These are phyloP conservation scores for Suhomyces bokatorum DNA, from an alignment of 1,139 yeast species.

Conservation along the genomic window DNA sequence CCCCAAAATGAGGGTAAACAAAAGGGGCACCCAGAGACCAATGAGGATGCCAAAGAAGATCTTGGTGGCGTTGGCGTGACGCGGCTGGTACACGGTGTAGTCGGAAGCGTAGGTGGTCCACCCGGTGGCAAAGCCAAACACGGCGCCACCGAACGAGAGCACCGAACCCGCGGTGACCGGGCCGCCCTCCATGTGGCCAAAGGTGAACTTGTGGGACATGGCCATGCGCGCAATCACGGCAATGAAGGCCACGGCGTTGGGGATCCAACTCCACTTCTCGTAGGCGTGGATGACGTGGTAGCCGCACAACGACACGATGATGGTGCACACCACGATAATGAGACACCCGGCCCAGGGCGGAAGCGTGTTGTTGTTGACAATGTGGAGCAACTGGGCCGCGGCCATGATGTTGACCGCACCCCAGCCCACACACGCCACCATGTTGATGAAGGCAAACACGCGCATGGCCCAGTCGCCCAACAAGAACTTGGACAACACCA, in stretches of 20 bases:
- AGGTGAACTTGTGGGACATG: slow-evolving; percentile 59
- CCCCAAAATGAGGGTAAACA: slow-evolving; percentile 77
- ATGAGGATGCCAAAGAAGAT: slow-evolving; percentile 62
- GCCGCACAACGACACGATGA: slow-evolving; percentile 81
- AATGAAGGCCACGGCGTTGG: slow-evolving; percentile 69
- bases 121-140: slow-evolving; percentile 91
- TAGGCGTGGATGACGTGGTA: slow-evolving; percentile 77
- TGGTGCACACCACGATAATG: slow-evolving; percentile 66
- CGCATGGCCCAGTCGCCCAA: slow-evolving; percentile 77
- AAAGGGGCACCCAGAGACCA: slow-evolving; percentile 68
- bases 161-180: slow-evolving; percentile 70
- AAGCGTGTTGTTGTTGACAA: slow-evolving; percentile 65
- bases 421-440: slow-evolving; percentile 93
- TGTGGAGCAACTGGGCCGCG: slow-evolving; percentile 79
- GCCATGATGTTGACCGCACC: slow-evolving; percentile 91
- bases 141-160: slow-evolving; percentile 79
- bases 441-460: slow-evolving; percentile 74
- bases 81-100: slow-evolving; percentile 82
- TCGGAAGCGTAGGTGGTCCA: slow-evolving; percentile 95
- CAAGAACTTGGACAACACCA: slow-evolving; percentile 76
- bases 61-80: slow-evolving; percentile 55
- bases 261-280: slow-evolving; percentile 89
- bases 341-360: slow-evolving; percentile 94
- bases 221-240: slow-evolving; percentile 77
- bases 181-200: slow-evolving; percentile 51